These are phyloP conservation scores for Ascochyta clinopodiicola DNA, from an alignment of 2,329 filamentous ascomycete genomes.

Conservation along the genomic window DNA sequence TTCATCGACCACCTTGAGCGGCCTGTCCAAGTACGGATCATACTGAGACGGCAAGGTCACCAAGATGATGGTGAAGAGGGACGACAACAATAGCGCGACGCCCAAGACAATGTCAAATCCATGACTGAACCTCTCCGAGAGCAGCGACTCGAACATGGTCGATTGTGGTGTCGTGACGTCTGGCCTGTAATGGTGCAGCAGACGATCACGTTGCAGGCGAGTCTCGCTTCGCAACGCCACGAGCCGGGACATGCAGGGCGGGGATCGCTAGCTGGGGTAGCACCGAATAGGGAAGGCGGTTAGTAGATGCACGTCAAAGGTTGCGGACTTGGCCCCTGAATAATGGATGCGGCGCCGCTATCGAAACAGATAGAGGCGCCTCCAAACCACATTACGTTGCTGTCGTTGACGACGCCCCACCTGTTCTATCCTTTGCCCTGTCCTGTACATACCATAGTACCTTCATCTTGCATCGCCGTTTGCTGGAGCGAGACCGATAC, in stretches of 20 bases:
- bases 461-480: background rate
- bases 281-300: constrained; percentile 19
- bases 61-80: constrained; percentile 58
- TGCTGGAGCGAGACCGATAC: constrained; percentile 6
- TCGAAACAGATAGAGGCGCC: constrained; percentile 27
- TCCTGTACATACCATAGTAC: constrained; percentile 1
- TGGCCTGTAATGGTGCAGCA: constrained; percentile 23
- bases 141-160: constrained; percentile 44
- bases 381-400: constrained; percentile 17
- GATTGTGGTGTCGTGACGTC: constrained; percentile 16
- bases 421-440: constrained; percentile 13
- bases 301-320: constrained; percentile 16
- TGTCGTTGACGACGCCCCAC: constrained; percentile 11
- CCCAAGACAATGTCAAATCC: constrained; percentile 49
- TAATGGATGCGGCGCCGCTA: constrained; percentile 18
- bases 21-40: constrained; percentile 47
- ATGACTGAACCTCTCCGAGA: constrained; percentile 29
- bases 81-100: constrained; percentile 52
- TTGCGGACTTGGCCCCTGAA: constrained; percentile 17
- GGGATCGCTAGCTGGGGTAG: constrained; percentile 9
- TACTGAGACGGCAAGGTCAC: constrained; percentile 62
- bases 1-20: constrained; percentile 30
- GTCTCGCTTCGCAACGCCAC: constrained; percentile 15
- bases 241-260: constrained; percentile 1
- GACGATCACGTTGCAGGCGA: constrained; percentile 22